These are phyloP conservation scores for Irpex lacteus DNA, from an alignment of 1,284 basidiomycete genomes.

Conservation along the genomic window DNA sequence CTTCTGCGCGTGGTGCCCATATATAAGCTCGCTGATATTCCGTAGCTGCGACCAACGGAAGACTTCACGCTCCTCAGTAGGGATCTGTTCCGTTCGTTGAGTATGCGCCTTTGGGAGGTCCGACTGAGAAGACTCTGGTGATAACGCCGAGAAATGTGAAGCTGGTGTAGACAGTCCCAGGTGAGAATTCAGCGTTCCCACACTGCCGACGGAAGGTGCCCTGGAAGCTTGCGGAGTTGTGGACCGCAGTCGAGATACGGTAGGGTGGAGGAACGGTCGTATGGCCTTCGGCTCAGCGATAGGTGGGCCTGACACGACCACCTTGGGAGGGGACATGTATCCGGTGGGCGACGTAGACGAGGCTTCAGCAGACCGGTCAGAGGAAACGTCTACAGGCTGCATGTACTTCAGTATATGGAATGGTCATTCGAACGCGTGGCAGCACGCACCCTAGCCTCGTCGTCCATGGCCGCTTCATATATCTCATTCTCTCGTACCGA, in stretches of 20 bases:
- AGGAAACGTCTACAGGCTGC: conserved; percentile 36
- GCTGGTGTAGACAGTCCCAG: conserved; percentile 48
- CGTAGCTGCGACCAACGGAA: conserved; percentile 82
- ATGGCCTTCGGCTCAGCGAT: conserved; percentile 33
- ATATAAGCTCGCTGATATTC: conserved; percentile 53
- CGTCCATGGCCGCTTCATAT: conserved; percentile 28
- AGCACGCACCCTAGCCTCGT: conserved; percentile 40
- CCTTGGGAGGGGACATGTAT: conserved; percentile 33
- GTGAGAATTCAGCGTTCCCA: conserved; percentile 42
- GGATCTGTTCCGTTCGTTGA: conserved; percentile 18
- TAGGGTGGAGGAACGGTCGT: conserved; percentile 68
- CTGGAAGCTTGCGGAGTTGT: conserved; percentile 53
- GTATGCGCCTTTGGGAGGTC: conserved; percentile 40
- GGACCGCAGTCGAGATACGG: conserved; percentile 81
- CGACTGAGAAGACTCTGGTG: conserved; percentile 62
- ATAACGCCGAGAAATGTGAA: conserved; percentile 71
- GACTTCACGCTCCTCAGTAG: conserved; percentile 49
- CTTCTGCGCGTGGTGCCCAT: conserved; percentile 53
- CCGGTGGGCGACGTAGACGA: conserved; percentile 37
- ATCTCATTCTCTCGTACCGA: conserved; percentile 35
- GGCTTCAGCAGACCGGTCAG: conserved; percentile 38
- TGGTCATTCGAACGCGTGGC: background rate
- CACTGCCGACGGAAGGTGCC: conserved; percentile 45
- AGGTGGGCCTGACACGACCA: conserved; percentile 31
- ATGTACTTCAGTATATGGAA: conserved; percentile 13